Base-by-base conservation (phyloP, 2,329 filamentous ascomycete genomes). In the Pseudogymnoascus sp. region DNA sequence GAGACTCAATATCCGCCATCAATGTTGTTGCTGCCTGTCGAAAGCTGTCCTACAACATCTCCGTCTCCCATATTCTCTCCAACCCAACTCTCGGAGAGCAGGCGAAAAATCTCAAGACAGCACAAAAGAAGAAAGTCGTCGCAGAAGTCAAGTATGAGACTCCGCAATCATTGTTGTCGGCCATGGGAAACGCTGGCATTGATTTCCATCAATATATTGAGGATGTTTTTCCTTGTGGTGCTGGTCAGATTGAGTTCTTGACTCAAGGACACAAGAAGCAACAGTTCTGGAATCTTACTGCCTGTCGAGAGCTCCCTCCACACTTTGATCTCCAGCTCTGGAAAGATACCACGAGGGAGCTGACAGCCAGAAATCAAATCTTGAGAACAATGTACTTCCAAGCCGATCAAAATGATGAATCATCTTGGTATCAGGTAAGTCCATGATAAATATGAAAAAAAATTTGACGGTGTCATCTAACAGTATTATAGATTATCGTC, bases 1-100 rank as follows among this genome's bases (percentile, higher is more conserved):
- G 78, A 2, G 78, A 80, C 47, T 79, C 78, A 8, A 78, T 80
- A 33, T 69, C 69, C 1, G 77, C 78, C 1, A 80, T 80, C 16
- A 60, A 42, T 38, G 38, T 40, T 12, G 59, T 37, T 18, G 35
- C 50, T 40, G 53, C 37, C 44, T 47, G 38, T 14, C 37, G 60
- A 7, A 28, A 47, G 23, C n/a, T 44, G 14, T 31, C 38, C 6
- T 40, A 44, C 12, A 61, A 40, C 6, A 61, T 61, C 60, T 40
- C 38, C 10, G 60, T 61, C 8, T 47, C 38, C 10, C 38, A 61
- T 44, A 47, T 61, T 7, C 37, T 61, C 5, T 44, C 38, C 25
- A 61, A 61, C 14, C 59, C 31, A 25, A 47, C 42, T 21, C 60
- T 61, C 4, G 37, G 60, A 18, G 38, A 63, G 28, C 50, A 60